Percentiles rank a stretch among this genome's conserved stretches.
Conservation (phyloP, 75 land plant genomes). For the Pinus tabuliformis region DNA sequence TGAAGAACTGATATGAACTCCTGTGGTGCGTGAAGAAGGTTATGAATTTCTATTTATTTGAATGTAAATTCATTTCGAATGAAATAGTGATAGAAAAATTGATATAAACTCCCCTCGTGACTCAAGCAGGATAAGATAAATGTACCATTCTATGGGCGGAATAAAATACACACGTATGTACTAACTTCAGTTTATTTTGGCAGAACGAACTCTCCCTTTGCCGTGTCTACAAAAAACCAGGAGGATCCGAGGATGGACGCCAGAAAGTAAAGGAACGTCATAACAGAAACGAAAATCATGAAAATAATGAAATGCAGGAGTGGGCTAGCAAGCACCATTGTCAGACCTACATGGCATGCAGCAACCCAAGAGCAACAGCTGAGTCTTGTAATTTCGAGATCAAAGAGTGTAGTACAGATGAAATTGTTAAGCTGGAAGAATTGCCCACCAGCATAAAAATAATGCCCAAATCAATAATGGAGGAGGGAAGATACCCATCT, state of each 20-base stretch:
- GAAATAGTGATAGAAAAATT: not conserved
- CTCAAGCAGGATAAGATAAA: not conserved
- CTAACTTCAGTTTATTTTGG: constrained; percentile 4
- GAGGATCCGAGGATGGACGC: constrained; percentile 40
- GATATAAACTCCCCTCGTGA: not conserved
- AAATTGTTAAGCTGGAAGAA: not conserved
- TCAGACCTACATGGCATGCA: not conserved
- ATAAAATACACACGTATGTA: not conserved
- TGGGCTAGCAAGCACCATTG: not conserved
- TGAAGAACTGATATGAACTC: too few species aligned
- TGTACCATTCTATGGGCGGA: not conserved
- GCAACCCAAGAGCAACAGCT: not conserved
- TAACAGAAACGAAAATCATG: not conserved
- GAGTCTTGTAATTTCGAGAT: not conserved
- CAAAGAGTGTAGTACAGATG: not conserved
- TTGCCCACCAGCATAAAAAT: not conserved
- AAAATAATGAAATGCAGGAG: not conserved
- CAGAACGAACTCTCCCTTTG: constrained; percentile 88
- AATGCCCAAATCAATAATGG: not conserved
- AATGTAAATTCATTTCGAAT: too few species aligned
- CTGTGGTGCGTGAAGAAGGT: too few species aligned
- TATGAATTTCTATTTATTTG: too few species aligned
- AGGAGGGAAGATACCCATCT: not conserved
- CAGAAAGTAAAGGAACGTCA: not conserved
- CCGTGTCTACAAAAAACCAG: constrained; percentile 76